Percentiles rank a stretch among this genome's conserved stretches.
Conservation (phyloP, 768 basidiomycete genomes). For the Pholiota conissans region DNA sequence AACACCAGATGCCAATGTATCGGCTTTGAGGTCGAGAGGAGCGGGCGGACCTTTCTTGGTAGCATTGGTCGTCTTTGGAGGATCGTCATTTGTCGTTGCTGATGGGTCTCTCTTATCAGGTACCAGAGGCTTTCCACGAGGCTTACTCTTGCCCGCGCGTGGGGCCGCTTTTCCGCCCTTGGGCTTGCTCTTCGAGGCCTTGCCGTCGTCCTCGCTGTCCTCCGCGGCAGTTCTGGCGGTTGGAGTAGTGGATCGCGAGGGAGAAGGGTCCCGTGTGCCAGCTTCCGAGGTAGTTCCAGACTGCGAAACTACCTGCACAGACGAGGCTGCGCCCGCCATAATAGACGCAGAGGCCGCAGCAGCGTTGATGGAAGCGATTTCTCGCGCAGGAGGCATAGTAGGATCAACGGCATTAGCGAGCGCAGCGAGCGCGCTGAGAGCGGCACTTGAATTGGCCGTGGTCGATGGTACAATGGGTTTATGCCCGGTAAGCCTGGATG, state of each 20-base stretch:
- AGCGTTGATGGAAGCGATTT: constrained; percentile 29
- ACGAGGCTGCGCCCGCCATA: constrained; percentile 43
- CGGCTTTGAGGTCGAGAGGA: constrained; percentile 16
- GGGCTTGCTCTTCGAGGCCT: constrained; percentile 6
- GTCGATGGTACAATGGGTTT: constrained; percentile 3
- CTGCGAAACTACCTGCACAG: constrained; percentile 17
- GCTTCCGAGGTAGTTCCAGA: constrained; percentile 1
- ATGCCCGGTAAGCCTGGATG: constrained; percentile 15
- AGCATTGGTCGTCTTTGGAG: neutral
- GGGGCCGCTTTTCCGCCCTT: constrained; percentile 5
- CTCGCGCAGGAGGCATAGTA: constrained; percentile 17
- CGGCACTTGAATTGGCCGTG: constrained; percentile 11
- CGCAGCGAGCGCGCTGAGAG: constrained; percentile 21
- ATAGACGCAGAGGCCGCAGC: constrained; percentile 47
- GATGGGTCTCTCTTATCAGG: constrained; percentile 6
- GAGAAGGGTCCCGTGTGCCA: constrained; percentile 3
- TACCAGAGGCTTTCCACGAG: constrained; percentile 8
- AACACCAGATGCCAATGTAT: neutral
- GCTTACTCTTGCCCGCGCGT: constrained; percentile 7
- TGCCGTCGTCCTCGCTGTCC: constrained; percentile 11
- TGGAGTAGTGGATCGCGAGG: constrained; percentile 12
- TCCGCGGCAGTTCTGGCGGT: constrained; percentile 9
- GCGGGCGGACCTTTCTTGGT: constrained; percentile 19
- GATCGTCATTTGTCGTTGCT: constrained; percentile 1
- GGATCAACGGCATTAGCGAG: constrained; percentile 31